Evolutionary conservation across 257 asterid species (phyloP), one percentile per base, ranked within the genome.

Genomic region (Solanum rostratum): DNA sequence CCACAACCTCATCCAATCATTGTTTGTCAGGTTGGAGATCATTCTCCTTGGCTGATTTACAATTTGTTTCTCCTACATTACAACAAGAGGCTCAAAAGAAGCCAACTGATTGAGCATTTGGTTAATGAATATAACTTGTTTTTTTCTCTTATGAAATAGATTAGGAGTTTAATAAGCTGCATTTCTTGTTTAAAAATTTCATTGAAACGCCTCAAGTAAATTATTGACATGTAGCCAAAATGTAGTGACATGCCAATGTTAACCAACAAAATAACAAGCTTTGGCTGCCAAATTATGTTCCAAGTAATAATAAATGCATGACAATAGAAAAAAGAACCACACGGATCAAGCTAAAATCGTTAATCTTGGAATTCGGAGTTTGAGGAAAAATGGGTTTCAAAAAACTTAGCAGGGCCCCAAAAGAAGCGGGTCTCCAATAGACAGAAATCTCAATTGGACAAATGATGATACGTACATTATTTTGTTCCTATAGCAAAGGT

Each of bases 11-110:
- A 59, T 19, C 83, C 39, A 33, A 33, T 33, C n/a, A n/a, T n/a
- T n/a, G n/a, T n/a, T n/a, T n/a, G n/a, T n/a, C n/a, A n/a, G 55
- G 90, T 1, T 91, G 94, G 93, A 88, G 95, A 83, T 93, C 98
- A 0, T 91, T 90, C 65, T 93, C 98, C 27, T 84, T 91, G 86
- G 93, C 93, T 70, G 97, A 94, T 88, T 85, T 94, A 83, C 95
- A 90, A 16, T 46, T 74, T 79, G 87, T 55, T 27, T 83, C 89
- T 8, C 80, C 65, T 52, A 69, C 86, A 0, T 87, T 83, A 63
- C 88, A 10, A 54, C 65, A 86, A 71, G 37, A 41, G 3, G 14
- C 43, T 22, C 88, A 87, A 37, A 13, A 83, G 50, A 87, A 83
- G 46, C 88, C 83, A 55, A 79, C 82, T 57, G 10, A n/a, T 55